Percentiles rank a stretch among this genome's conserved stretches.
phyloP scores from a whole-genome alignment of 495 filamentous ascomycete genomes.

The Aspergillus saccharolyticus region DNA sequence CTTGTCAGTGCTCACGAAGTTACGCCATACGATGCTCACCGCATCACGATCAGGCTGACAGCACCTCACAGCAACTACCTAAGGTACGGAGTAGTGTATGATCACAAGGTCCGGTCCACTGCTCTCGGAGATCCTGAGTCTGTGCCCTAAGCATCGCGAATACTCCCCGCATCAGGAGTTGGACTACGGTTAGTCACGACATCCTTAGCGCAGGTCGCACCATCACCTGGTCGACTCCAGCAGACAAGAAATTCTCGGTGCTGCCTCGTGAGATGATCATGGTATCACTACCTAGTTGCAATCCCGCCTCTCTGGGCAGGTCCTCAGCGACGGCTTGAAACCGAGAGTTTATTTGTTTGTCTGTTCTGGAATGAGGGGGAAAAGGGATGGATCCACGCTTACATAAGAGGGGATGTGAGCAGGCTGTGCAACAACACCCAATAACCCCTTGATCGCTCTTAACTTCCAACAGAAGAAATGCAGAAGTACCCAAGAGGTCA shows the following conservation, averaged over 20 bases:
- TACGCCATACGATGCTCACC: not conserved
- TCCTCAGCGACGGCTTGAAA: not conserved
- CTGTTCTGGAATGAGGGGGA: constrained; percentile 2
- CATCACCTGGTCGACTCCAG: not conserved
- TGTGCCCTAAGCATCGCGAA: not conserved
- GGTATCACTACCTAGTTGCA: not conserved
- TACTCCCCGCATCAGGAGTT: not conserved
- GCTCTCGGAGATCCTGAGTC: not conserved
- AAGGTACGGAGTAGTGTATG: too few species aligned
- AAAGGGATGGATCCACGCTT: not conserved
- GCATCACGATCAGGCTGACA: not conserved
- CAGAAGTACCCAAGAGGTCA: not conserved
- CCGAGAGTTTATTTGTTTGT: too few species aligned
- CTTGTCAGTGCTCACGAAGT: not conserved
- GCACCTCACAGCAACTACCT: too few species aligned
- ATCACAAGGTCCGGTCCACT: not conserved
- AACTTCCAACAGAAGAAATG: not conserved
- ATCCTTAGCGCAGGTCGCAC: constrained; percentile 6
- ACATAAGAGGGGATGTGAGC: not conserved
- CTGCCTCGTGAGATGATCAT: not conserved
- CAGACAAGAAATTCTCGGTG: not conserved
- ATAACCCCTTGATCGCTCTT: not conserved
- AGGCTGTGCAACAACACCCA: constrained; percentile 1
- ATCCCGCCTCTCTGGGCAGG: not conserved
- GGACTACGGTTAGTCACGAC: not conserved